Conservation (phyloP, 2,329 filamentous ascomycete genomes). For the Aspergillus neoniger region DNA sequence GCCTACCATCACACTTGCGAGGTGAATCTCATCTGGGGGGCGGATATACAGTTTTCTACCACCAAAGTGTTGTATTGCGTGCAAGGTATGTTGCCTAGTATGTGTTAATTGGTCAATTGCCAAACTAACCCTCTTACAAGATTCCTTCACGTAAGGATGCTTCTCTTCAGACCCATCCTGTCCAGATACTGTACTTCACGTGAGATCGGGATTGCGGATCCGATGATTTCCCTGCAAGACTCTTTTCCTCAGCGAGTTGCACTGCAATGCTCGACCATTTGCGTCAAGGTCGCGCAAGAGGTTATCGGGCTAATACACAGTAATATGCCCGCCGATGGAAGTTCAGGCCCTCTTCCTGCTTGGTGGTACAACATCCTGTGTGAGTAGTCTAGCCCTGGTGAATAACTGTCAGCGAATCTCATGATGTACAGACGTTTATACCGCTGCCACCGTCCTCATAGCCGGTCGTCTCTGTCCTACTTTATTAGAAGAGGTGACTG, state of each 20-base stretch:
- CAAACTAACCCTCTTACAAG: slow-evolving; percentile 14
- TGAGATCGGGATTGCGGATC: slow-evolving; percentile 23
- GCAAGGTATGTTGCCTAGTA: slow-evolving; percentile 27
- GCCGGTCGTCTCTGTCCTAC: slow-evolving; percentile 33
- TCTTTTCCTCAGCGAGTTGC: slow-evolving; percentile 37
- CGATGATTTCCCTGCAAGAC: slow-evolving; percentile 25
- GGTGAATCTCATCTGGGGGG: slow-evolving; percentile 6
- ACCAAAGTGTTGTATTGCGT: slow-evolving; percentile 35
- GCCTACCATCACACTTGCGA: slow-evolving; percentile 32
- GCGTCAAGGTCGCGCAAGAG: slow-evolving; percentile 37
- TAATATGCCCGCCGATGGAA: slow-evolving; percentile 31
- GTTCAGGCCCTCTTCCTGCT: slow-evolving; percentile 33
- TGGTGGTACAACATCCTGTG: slow-evolving; percentile 44
- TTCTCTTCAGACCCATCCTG: slow-evolving; percentile 36
- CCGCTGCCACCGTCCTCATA: slow-evolving; percentile 38
- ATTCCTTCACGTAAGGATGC: slow-evolving; percentile 37
- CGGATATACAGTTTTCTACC: slow-evolving; percentile 28
- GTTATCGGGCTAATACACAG: slow-evolving; percentile 34
- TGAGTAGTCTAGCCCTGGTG: slow-evolving; percentile 12
- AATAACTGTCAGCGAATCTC: background rate
- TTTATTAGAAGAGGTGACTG: slow-evolving; percentile 29
- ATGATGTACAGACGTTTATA: slow-evolving; percentile 34
- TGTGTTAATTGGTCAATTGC: background rate
- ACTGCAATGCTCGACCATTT: slow-evolving; percentile 39
- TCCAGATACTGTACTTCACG: slow-evolving; percentile 35